phyloP scores from a whole-genome alignment of 148 eudicot genomes.

The Selenicereus undatus region DNA sequence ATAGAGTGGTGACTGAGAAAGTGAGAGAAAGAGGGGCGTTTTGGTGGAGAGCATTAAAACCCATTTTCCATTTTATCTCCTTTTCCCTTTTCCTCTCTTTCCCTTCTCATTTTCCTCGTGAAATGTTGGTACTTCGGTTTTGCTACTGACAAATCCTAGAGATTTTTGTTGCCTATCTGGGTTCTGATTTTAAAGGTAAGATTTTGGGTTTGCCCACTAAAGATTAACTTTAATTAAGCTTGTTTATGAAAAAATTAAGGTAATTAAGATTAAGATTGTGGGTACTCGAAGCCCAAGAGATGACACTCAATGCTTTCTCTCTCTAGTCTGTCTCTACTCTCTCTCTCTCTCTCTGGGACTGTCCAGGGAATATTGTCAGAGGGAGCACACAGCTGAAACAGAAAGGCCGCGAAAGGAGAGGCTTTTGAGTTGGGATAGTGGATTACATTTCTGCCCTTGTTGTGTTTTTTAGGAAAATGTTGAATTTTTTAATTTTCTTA shows the following conservation, averaged over 20 bases:
- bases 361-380: conserved; percentile 51
- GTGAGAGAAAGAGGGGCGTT: not conserved
- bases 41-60: conserved; percentile 23
- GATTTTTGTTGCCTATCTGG: not conserved
- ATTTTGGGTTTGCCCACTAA: conserved; percentile 3
- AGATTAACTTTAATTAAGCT: not conserved
- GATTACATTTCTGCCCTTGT: conserved; percentile 8
- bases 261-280: not conserved
- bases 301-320: conserved; percentile 19
- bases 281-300: conserved; percentile 17
- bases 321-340: conserved; percentile 5
- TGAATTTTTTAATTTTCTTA: not conserved
- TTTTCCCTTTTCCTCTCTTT: not conserved
- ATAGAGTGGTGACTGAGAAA: not conserved
- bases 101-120: conserved; percentile 24
- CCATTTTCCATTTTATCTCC: conserved; percentile 8
- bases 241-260: not conserved
- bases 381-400: conserved; percentile 21
- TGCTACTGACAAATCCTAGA: not conserved
- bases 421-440: conserved; percentile 13
- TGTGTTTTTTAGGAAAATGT: not conserved
- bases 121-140: not conserved
- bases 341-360: not conserved
- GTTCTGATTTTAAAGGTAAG: not conserved
- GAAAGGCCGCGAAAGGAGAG: conserved; percentile 34